Evolutionary conservation across 345 rosid genomes (phyloP).

Genomic region (Conringia planisiliqua): DNA sequence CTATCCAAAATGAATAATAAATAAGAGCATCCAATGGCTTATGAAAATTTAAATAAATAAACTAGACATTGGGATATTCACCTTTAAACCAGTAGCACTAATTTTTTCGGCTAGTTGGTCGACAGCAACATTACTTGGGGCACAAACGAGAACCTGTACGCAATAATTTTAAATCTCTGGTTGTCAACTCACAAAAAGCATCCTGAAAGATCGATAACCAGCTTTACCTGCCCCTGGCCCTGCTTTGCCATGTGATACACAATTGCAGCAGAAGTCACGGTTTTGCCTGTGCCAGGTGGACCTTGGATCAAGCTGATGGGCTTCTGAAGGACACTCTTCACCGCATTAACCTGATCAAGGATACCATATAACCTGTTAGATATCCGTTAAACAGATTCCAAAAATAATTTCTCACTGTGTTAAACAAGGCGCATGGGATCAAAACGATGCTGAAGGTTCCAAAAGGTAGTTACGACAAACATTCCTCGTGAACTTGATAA

Average conservation of each 20-base stretch:
- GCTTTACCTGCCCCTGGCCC: slow-evolving; percentile 92
- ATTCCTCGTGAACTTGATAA: neutral
- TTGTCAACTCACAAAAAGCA: neutral
- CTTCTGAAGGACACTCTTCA: slow-evolving; percentile 95
- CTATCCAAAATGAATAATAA: slow-evolving; percentile 1
- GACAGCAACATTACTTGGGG: slow-evolving; percentile 99
- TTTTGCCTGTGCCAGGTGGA: slow-evolving; percentile 99
- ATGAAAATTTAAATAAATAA: neutral
- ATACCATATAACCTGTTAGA: slow-evolving; percentile 5
- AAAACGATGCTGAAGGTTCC: slow-evolving; percentile 1
- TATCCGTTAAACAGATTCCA: neutral
- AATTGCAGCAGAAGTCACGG: slow-evolving; percentile 99
- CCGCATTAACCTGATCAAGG: slow-evolving; percentile 79
- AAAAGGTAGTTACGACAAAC: neutral
- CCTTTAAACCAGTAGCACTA: slow-evolving; percentile 98
- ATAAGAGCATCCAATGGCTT: neutral
- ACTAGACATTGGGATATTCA: slow-evolving; percentile 17
- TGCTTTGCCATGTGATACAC: slow-evolving; percentile 99
- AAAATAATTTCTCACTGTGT: neutral
- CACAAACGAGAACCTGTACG: slow-evolving; percentile 89
- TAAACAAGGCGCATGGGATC: slow-evolving; percentile 4
- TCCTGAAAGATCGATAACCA: neutral
- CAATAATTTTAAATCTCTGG: neutral
- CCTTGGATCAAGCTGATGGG: slow-evolving; percentile 99
- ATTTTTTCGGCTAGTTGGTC: slow-evolving; percentile 99